phyloP scores from a whole-genome alignment of 31 red algal genomes.

The Endocladia muricata region DNA sequence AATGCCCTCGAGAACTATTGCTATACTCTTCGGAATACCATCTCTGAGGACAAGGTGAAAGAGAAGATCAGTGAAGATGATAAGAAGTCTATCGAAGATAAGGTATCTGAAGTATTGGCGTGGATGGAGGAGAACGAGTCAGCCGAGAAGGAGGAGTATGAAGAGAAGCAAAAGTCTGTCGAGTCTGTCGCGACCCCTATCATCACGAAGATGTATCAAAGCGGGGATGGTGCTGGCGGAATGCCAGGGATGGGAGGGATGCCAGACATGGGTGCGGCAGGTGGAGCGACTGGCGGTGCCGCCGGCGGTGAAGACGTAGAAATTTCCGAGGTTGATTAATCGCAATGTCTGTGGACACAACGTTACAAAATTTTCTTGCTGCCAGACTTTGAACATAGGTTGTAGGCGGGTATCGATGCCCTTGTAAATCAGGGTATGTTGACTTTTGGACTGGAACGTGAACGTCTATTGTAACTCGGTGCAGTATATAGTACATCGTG shows the following conservation, averaged over 20 bases:
- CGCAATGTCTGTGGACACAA: neutral
- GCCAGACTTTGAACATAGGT: constrained; percentile 5
- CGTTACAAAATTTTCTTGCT: constrained; percentile 5
- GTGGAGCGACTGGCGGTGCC: constrained; percentile 30
- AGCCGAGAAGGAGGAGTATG: constrained; percentile 94
- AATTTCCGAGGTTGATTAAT: constrained; percentile 80
- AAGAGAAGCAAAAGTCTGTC: constrained; percentile 91
- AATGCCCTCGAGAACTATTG: constrained; percentile 97
- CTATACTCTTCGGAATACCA: constrained; percentile 85
- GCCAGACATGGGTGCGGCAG: constrained; percentile 51
- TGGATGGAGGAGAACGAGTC: constrained; percentile 97
- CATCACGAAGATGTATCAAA: constrained; percentile 90
- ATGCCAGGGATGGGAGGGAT: constrained; percentile 68
- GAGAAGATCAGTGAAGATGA: constrained; percentile 92
- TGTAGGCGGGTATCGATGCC: too few relatives aligned
- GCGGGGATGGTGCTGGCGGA: constrained; percentile 63
- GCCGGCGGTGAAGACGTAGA: constrained; percentile 76
- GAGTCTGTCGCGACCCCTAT: constrained; percentile 88
- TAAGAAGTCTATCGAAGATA: constrained; percentile 79
- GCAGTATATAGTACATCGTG: too few relatives aligned
- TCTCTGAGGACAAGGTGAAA: constrained; percentile 87
- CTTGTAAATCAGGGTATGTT: too few relatives aligned
- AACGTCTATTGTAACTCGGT: too few relatives aligned
- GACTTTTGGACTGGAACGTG: too few relatives aligned
- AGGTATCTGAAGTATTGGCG: constrained; percentile 70